These are phyloP conservation scores for Dissophora globulifera DNA, from an alignment of 192 early-diverging fungal genomes.

Conservation along the genomic window DNA sequence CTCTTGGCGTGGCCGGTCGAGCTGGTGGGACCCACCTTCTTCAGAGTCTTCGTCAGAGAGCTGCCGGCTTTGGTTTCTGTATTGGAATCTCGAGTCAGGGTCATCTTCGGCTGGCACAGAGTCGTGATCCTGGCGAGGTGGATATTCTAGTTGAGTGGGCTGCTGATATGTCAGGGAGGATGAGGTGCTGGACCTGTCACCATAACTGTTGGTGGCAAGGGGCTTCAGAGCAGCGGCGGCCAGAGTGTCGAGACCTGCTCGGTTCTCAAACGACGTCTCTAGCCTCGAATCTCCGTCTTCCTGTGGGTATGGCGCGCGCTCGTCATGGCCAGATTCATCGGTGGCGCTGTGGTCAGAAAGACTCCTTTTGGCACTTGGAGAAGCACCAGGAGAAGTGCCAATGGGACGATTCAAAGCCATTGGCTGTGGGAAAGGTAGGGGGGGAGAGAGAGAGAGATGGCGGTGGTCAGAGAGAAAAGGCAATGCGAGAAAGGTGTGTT, in stretches of 20 bases:
- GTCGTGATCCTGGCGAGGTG: slow-evolving; percentile 1
- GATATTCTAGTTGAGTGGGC: background rate
- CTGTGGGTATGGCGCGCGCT: background rate
- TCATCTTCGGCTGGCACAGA: background rate
- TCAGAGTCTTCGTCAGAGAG: slow-evolving; percentile 32
- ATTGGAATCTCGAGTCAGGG: slow-evolving; percentile 11
- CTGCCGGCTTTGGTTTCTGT: slow-evolving; percentile 13
- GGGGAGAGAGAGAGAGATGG: no score
- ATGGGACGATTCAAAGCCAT: no score
- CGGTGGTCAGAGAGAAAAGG: no score
- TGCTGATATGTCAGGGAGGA: slow-evolving; percentile 7
- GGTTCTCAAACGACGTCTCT: slow-evolving; percentile 12
- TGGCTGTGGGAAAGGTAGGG: no score
- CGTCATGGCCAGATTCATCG: no score
- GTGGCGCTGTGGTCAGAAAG: no score
- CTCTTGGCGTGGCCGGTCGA: background rate
- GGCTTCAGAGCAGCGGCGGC: slow-evolving; percentile 47
- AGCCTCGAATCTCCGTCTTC: background rate
- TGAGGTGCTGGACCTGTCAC: no score
- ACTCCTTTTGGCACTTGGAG: no score
- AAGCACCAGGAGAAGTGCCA: no score
- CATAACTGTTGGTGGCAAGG: background rate
- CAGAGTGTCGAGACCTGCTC: slow-evolving; percentile 32
- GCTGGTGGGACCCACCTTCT: background rate
- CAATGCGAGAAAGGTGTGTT: no score